Evolutionary conservation across 768 basidiomycete species (phyloP), one percentile per base, ranked within the genome.

Genomic region (Symmetrospora coprosmae): DNA sequence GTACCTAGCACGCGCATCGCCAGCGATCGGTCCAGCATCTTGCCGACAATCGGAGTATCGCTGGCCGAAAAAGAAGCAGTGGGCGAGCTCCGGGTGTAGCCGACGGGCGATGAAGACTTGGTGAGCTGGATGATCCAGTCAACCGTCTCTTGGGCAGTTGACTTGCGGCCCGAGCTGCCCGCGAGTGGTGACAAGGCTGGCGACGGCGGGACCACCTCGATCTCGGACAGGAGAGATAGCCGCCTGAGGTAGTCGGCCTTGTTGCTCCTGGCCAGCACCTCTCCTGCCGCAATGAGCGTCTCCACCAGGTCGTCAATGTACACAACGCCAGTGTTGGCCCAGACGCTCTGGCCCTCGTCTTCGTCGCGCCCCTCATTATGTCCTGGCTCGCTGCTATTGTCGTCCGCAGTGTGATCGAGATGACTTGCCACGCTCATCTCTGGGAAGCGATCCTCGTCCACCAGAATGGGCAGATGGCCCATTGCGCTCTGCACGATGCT

Each of bases 401-500:
- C n/a, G n/a, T n/a, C n/a, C n/a, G n/a, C n/a, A n/a, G n/a, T n/a
- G n/a, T n/a, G n/a, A n/a, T n/a, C n/a, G n/a, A n/a, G n/a, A n/a
- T n/a, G n/a, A n/a, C n/a, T n/a, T n/a, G n/a, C 17, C 21, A 58
- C 55, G 17, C n/a, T 34, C 55, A 58, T 58, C 17, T 21, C 23
- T 31, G 55, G 55, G 31, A 58, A 58, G 41, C 19, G n/a, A 16
- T 43, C 41, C 21, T 31, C 31, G 49, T 64, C 61, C 33, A 66
- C 48, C 19, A 46, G 50, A 48, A 68, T 37, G 5, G 67, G 67
- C 33, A 66, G 62, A 55, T 68, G 62, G 2, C 59, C 65, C 37
- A 68, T 66, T 1, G 67, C 67, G 5, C 64, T 63, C 5, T 66
- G 64, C 35, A 68, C 64, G 28, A 68, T 43, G 56, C 64, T 60